Percentiles rank a stretch among this genome's conserved stretches.
phyloP scores from a whole-genome alignment of 225 moss, liverwort and hornwort species.

The Polytrichum commune region DNA sequence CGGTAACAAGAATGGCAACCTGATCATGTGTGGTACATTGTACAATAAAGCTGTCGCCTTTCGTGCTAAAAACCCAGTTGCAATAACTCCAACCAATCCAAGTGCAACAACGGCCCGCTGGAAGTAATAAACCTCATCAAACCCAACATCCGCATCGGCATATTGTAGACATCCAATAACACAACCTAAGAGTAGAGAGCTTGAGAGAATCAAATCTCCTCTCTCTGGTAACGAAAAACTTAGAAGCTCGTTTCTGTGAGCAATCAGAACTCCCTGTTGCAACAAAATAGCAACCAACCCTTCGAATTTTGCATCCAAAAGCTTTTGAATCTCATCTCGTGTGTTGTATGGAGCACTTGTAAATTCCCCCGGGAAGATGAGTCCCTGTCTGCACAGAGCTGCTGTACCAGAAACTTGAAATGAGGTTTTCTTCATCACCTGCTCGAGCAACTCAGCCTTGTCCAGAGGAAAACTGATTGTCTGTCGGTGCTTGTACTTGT shows the following conservation, averaged over 20 bases:
- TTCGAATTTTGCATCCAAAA: slow-evolving; percentile 33
- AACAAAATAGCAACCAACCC: slow-evolving; percentile 42
- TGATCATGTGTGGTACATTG: slow-evolving; percentile 53
- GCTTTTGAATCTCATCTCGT: slow-evolving; percentile 33
- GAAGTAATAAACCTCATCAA: slow-evolving; percentile 31
- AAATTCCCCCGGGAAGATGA: slow-evolving; percentile 44
- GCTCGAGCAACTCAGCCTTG: slow-evolving; percentile 37
- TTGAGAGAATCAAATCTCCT: slow-evolving; percentile 28
- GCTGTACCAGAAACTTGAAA: slow-evolving; percentile 25
- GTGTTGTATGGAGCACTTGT: slow-evolving; percentile 23
- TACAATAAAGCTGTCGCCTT: slow-evolving; percentile 35
- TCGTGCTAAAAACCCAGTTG: slow-evolving; percentile 37
- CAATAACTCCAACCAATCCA: slow-evolving; percentile 38
- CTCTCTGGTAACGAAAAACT: slow-evolving; percentile 41
- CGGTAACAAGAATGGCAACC: slow-evolving; percentile 50
- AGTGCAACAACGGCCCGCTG: slow-evolving; percentile 38
- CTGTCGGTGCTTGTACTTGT: slow-evolving; percentile 54
- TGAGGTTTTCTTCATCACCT: slow-evolving; percentile 26
- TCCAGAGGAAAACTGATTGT: slow-evolving; percentile 42
- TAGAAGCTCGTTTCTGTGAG: slow-evolving; percentile 44
- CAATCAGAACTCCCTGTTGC: slow-evolving; percentile 34
- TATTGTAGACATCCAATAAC: slow-evolving; percentile 32
- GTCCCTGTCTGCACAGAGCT: slow-evolving; percentile 48
- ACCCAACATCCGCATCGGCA: slow-evolving; percentile 44
- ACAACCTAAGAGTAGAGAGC: slow-evolving; percentile 27